Evolutionary conservation across 495 filamentous ascomycete genomes (phyloP).

Genomic region (Barbatosphaeria neglecta): DNA sequence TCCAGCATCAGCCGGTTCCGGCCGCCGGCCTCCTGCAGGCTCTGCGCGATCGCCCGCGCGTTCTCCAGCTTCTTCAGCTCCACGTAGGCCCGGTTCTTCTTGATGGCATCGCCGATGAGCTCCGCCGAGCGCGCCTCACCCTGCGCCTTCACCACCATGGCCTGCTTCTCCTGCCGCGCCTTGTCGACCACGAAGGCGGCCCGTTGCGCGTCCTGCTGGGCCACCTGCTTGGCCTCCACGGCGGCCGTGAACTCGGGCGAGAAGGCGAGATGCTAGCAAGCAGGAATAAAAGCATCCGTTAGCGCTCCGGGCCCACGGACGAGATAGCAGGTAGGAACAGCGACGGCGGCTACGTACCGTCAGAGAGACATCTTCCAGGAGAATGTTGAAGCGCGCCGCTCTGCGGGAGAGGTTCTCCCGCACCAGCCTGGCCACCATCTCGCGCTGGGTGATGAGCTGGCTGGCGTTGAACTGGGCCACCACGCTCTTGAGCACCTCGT

Average conservation of each 20-base stretch:
- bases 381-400: constrained; percentile 92
- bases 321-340: too few relatives aligned
- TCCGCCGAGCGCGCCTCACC: constrained; percentile 98
- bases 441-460: constrained; percentile 95
- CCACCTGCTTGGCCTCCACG: constrained; percentile 97
- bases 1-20: constrained; percentile 93
- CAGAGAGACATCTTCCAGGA: constrained; percentile 92
- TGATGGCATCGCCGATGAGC: constrained; percentile 97
- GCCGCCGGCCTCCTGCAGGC: constrained; percentile 74
- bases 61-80: constrained; percentile 97
- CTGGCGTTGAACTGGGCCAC: constrained; percentile 98
- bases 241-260: constrained; percentile 98
- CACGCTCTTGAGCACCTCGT: constrained; percentile 96
- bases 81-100: constrained; percentile 94
- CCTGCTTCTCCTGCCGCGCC: constrained; percentile 98
- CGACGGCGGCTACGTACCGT: constrained; percentile 66
- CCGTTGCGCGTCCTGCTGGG: constrained; percentile 94
- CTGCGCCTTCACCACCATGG: constrained; percentile 94
- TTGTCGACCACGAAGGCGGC: constrained; percentile 98
- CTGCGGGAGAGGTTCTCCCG: constrained; percentile 84
- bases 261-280: constrained; percentile 89
- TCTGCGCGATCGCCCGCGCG: constrained; percentile 69
- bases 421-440: constrained; percentile 85
- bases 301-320: too few relatives aligned
- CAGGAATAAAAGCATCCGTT: too few relatives aligned